These are phyloP conservation scores for Puccinia horiana DNA, from an alignment of 1,284 basidiomycete genomes.

Conservation along the genomic window DNA sequence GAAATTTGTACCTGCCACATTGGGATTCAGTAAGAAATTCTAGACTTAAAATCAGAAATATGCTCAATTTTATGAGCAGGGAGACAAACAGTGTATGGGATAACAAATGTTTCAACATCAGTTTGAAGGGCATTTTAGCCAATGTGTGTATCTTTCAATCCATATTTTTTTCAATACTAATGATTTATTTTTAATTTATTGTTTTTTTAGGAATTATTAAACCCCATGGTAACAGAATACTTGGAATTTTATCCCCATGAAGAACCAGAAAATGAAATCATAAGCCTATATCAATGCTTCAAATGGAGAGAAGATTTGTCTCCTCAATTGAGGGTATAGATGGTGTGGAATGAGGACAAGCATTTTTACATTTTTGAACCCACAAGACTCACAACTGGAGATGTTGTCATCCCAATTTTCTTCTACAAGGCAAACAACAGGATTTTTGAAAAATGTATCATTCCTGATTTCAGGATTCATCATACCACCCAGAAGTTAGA, in stretches of 20 bases:
- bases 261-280: background rate
- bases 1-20: background rate
- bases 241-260: slow-evolving; percentile 8
- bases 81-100: background rate
- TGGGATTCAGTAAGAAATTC: background rate
- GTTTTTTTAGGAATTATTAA: background rate
- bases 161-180: too few species aligned
- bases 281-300: background rate
- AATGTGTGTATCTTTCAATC: background rate
- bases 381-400: background rate
- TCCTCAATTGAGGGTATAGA: background rate
- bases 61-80: background rate
- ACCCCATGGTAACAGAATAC: background rate
- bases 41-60: background rate
- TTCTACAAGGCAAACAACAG: background rate
- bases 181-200: too few species aligned
- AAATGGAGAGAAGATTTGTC: background rate
- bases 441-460: background rate
- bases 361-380: background rate
- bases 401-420: background rate
- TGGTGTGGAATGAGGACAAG: background rate
- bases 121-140: background rate
- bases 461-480: background rate
- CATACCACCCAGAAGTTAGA: too few species aligned
- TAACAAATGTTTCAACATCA: background rate